Base-by-base conservation (phyloP, 345 rosid species). In the Sisymbrium altissimum region DNA sequence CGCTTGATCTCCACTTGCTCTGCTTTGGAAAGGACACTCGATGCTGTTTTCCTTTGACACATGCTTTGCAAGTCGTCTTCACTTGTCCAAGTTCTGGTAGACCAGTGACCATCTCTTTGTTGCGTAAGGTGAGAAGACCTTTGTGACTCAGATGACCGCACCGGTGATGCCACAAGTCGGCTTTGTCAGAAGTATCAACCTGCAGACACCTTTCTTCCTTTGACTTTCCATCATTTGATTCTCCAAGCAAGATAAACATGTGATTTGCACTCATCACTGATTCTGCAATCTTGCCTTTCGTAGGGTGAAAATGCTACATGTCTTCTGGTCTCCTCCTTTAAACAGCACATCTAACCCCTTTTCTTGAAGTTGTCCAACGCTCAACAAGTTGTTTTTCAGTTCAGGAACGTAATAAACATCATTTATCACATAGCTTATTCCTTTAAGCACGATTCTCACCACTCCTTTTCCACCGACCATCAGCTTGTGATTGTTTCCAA, bases 91-190 rank as follows among this genome's bases (percentile, higher is more conserved):
- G 1, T 0, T 8, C 7, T 0, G 67, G 67, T 14, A 62, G 8
- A 0, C 38, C 67, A 0, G 0, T 4, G 1, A 62, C 67, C 67
- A 62, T 62, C 0, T 41, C 67, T 14, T 59, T 59, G 0, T 3
- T 33, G 1, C 0, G 8, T 0, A 59, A 1, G 0, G 10, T 10
- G 0, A 0, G 3, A 0, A 59, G 5, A 1, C 45, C 25, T 9
- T 7, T 48, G 6, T 19, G 2, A 11, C 25, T 46, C 0, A 48
- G 53, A 1, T 48, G 53, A 0, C 27, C 53, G 7, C 18, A 48
- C 7, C 27, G 12, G 9, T 48, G 13, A 15, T 48, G 52, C 52
- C 52, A 48, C 3, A 48, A 5, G 4, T 48, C 53, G 9, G 5
- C 11, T 3, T 18, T 48, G 53, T 48, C 2, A 3, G 53, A 2